Evolutionary conservation across 495 filamentous ascomycete species (phyloP).

Genomic region (Penicillium daleae): DNA sequence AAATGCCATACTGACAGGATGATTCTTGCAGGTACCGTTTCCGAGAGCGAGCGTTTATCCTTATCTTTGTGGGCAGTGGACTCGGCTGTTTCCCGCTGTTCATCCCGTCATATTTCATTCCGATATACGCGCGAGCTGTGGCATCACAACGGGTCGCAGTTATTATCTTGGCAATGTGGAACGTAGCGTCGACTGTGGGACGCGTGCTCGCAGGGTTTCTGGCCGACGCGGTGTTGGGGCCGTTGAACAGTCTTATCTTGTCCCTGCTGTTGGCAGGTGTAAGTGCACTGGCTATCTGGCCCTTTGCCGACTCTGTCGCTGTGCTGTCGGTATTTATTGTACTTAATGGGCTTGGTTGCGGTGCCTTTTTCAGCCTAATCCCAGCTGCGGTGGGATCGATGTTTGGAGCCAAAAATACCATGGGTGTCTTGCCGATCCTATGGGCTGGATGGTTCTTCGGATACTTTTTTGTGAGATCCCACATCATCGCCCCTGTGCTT

Average conservation of each 20-base stretch:
- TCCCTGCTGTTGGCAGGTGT: conserved; percentile 14
- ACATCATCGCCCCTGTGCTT: background rate
- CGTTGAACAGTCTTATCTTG: conserved; percentile 16
- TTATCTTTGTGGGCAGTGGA: conserved; percentile 15
- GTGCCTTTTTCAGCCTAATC: conserved; percentile 18
- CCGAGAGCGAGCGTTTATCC: conserved; percentile 12
- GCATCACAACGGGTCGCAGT: conserved; percentile 14
- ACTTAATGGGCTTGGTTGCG: conserved; percentile 14
- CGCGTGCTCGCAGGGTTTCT: conserved; percentile 10
- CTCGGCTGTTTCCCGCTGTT: conserved; percentile 18
- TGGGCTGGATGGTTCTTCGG: conserved; percentile 21
- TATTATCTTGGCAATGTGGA: conserved; percentile 19
- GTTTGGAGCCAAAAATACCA: conserved; percentile 15
- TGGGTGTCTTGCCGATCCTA: conserved; percentile 15
- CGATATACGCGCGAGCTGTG: conserved; percentile 14
- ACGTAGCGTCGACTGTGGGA: conserved; percentile 15
- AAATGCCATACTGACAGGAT: background rate
- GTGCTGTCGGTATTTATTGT: conserved; percentile 16
- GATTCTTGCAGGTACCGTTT: conserved; percentile 9
- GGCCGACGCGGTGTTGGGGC: conserved; percentile 9
- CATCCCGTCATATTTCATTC: conserved; percentile 17
- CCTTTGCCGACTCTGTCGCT: conserved; percentile 14
- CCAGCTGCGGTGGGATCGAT: conserved; percentile 16
- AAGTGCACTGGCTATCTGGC: conserved; percentile 15
- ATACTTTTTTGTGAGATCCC: conserved; percentile 16